Conservation (phyloP, 805 yeast genomes). For the Candida methanosorbosa region DNA sequence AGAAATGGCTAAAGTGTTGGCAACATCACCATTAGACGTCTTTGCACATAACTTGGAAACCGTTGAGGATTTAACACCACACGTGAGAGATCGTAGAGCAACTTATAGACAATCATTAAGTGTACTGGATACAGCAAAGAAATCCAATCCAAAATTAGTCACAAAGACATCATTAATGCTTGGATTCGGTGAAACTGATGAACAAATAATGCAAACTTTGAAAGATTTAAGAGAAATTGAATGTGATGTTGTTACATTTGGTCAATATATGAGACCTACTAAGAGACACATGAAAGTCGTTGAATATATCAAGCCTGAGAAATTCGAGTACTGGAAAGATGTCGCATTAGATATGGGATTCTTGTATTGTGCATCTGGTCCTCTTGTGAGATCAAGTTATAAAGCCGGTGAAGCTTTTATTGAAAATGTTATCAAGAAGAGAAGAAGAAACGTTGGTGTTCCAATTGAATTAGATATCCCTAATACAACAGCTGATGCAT, state of each 20-base stretch:
- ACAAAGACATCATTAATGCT: conserved; percentile 95
- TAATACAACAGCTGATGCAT: not conserved
- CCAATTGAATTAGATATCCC: conserved; percentile 18
- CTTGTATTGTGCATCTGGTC: conserved; percentile 95
- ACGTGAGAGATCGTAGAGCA: conserved; percentile 93
- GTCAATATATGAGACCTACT: conserved; percentile 99
- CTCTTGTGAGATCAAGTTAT: conserved; percentile 91
- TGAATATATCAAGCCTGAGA: conserved; percentile 88
- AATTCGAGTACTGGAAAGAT: conserved; percentile 88
- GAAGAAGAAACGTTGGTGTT: conserved; percentile 38
- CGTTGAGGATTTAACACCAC: conserved; percentile 91
- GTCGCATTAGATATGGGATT: conserved; percentile 85
- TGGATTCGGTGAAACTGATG: conserved; percentile 95
- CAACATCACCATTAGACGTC: conserved; percentile 84
- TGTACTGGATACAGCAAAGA: conserved; percentile 76
- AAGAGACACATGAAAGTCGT: conserved; percentile 98
- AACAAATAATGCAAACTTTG: conserved; percentile 70
- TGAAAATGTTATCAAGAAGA: conserved; percentile 81
- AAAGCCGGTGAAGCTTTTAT: conserved; percentile 98
- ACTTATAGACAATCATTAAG: conserved; percentile 81
- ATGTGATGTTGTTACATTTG: conserved; percentile 96
- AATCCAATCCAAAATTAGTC: conserved; percentile 60
- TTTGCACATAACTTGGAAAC: conserved; percentile 97
- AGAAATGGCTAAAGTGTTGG: conserved; percentile 70
- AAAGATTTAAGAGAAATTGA: conserved; percentile 63